Conservation (phyloP, 2,329 filamentous ascomycete species). For the Endoconidiophora polonica region DNA sequence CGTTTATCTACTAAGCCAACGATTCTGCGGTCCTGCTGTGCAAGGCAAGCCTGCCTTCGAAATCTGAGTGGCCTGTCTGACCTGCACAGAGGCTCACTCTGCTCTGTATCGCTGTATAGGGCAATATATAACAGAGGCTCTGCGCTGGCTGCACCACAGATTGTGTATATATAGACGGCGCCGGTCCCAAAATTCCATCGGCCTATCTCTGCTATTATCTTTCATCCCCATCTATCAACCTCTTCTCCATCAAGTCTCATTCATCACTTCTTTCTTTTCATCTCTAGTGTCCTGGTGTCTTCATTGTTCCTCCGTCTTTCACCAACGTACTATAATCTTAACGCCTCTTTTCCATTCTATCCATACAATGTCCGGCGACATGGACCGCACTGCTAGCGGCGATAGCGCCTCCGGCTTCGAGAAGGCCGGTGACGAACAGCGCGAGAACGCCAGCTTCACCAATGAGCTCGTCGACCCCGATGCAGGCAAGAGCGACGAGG, state of each 20-base stretch:
- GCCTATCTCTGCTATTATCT: too few species aligned
- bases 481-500: conserved; percentile 45
- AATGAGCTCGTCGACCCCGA: conserved; percentile 27
- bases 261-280: background rate
- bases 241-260: background rate
- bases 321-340: background rate
- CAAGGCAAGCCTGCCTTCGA: too few species aligned
- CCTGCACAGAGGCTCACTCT: too few species aligned
- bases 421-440: conserved; percentile 5
- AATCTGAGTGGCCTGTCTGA: too few species aligned
- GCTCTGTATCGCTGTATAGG: too few species aligned
- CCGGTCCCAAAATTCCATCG: too few species aligned
- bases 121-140: too few species aligned
- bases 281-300: background rate
- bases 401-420: conserved; percentile 9
- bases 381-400: conserved; percentile 7
- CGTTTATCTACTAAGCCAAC: too few species aligned
- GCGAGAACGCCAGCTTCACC: conserved; percentile 1
- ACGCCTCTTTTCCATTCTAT: background rate
- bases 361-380: conserved; percentile 5
- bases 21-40: too few species aligned
- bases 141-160: too few species aligned
- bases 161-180: too few species aligned
- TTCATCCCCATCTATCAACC: too few species aligned
- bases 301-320: background rate